These are phyloP conservation scores for Daldinia decipiens DNA, from an alignment of 495 filamentous ascomycete species.

Conservation along the genomic window DNA sequence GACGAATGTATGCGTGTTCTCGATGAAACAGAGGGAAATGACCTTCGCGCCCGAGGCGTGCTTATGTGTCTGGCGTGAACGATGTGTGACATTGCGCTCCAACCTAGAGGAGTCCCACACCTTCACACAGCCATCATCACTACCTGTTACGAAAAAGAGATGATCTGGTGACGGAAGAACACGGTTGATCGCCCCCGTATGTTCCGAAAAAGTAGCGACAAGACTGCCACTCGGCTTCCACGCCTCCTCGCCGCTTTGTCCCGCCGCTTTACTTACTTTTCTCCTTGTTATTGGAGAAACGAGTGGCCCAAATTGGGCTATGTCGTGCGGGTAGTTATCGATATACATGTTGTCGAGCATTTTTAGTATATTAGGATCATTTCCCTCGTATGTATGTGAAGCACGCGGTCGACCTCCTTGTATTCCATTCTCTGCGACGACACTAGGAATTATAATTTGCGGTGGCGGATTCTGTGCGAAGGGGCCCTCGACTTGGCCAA, in stretches of 20 bases:
- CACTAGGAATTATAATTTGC: slow-evolving; percentile 43
- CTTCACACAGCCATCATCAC: slow-evolving; percentile 91
- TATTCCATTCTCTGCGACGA: slow-evolving; percentile 49
- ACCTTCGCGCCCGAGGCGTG: slow-evolving; percentile 77
- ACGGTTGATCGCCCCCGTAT: slow-evolving; percentile 82
- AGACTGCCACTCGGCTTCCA: slow-evolving; percentile 89
- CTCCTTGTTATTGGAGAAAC: slow-evolving; percentile 76
- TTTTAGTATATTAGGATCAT: slow-evolving; percentile 85
- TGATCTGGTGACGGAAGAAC: slow-evolving; percentile 90
- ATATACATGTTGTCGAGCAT: slow-evolving; percentile 89
- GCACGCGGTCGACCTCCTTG: slow-evolving; percentile 48
- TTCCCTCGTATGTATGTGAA: slow-evolving; percentile 82
- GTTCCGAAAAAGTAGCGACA: slow-evolving; percentile 88
- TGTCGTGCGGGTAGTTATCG: slow-evolving; percentile 88
- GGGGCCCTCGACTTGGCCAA: slow-evolving; percentile 85
- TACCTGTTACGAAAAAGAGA: slow-evolving; percentile 91
- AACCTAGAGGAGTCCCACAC: slow-evolving; percentile 93
- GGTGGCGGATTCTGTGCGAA: slow-evolving; percentile 56
- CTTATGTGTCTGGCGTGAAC: slow-evolving; percentile 86
- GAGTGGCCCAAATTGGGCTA: slow-evolving; percentile 80
- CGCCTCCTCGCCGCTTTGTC: slow-evolving; percentile 60
- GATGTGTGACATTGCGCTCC: slow-evolving; percentile 87
- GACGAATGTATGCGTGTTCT: slow-evolving; percentile 92
- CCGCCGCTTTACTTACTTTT: slow-evolving; percentile 65
- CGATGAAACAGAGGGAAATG: slow-evolving; percentile 85